Evolutionary conservation across 148 eudicot species (phyloP).

Genomic region (Nyssa sinensis): DNA sequence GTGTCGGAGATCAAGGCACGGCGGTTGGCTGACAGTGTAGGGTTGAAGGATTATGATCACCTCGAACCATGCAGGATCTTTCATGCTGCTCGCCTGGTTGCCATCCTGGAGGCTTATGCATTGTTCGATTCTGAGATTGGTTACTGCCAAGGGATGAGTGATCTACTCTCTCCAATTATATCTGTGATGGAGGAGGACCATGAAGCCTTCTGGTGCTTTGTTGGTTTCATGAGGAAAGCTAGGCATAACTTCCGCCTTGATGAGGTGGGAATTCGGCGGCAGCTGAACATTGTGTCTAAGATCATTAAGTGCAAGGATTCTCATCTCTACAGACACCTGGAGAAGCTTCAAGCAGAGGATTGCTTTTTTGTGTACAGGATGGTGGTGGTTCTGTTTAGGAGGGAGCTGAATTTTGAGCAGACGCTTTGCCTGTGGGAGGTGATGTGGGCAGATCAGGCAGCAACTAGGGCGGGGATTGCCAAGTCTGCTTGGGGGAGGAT

Average conservation of each 20-base stretch:
- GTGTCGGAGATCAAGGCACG: constrained; percentile 28
- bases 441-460: constrained; percentile 48
- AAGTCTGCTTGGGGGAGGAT: constrained; percentile 35
- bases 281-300: constrained; percentile 32
- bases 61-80: constrained; percentile 36
- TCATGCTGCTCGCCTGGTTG: constrained; percentile 44
- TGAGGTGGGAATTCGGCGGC: constrained; percentile 40
- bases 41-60: constrained; percentile 39
- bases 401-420: constrained; percentile 42
- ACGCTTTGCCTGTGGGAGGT: constrained; percentile 43
- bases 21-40: constrained; percentile 32
- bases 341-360: constrained; percentile 42
- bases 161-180: constrained; percentile 38
- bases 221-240: constrained; percentile 43
- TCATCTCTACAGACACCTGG: constrained; percentile 41
- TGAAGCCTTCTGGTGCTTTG: constrained; percentile 45
- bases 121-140: constrained; percentile 39
- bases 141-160: constrained; percentile 50
- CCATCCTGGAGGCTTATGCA: constrained; percentile 43
- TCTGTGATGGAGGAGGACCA: constrained; percentile 35
- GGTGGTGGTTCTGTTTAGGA: constrained; percentile 45
- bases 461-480: constrained; percentile 34
- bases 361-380: constrained; percentile 43
- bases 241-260: constrained; percentile 43
- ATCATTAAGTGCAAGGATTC: constrained; percentile 41